These are phyloP conservation scores for Fusarium circinatum DNA, from an alignment of 2,329 filamentous ascomycete species.

Conservation along the genomic window DNA sequence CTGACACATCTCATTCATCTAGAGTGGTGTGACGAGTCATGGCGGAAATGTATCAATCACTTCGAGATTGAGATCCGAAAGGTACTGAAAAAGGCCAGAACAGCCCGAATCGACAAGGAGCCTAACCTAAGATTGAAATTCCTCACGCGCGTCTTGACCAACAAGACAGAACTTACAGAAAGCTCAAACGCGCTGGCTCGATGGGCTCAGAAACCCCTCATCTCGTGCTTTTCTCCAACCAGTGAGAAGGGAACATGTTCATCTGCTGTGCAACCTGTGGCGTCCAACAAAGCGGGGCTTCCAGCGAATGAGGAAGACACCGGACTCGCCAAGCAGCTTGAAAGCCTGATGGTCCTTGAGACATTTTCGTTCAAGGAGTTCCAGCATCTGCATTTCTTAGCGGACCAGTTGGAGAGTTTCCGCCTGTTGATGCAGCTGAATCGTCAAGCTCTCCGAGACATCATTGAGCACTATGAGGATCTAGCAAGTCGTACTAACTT, in stretches of 20 bases:
- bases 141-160: neutral
- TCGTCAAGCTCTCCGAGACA: neutral
- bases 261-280: neutral
- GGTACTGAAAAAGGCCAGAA: neutral
- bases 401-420: constrained; percentile 4
- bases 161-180: neutral
- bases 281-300: neutral
- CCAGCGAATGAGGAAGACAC: neutral
- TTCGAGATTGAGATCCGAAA: neutral
- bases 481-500: neutral
- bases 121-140: neutral
- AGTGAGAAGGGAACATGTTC: neutral
- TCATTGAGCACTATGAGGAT: constrained; percentile 9
- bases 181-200: neutral
- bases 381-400: constrained; percentile 10
- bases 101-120: neutral
- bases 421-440: constrained; percentile 17
- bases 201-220: neutral
- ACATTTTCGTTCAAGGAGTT: constrained; percentile 11
- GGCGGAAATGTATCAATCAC: neutral
- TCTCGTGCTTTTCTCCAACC: neutral
- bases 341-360: neutral
- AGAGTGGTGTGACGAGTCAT: neutral
- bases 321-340: neutral
- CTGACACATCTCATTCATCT: neutral